phyloP scores from a whole-genome alignment of 768 basidiomycete species.

The Lactifluus subvellereus region DNA sequence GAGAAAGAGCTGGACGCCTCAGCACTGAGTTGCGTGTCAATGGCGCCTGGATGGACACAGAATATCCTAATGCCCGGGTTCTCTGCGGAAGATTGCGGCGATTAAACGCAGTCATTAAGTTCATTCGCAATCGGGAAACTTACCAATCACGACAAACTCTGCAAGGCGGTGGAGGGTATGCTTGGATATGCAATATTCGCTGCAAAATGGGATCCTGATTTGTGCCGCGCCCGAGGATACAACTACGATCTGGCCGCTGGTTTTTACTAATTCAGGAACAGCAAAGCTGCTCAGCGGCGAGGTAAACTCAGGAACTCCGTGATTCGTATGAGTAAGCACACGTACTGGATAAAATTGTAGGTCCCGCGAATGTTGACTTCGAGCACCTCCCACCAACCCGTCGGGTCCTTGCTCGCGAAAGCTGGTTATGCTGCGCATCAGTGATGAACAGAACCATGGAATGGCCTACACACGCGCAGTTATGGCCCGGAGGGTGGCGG shows the following conservation, averaged over 20 bases:
- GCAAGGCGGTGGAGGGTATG: slow-evolving; percentile 1
- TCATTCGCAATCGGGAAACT: not conserved
- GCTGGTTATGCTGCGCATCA: not conserved
- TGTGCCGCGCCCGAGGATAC: not conserved
- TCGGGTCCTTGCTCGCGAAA: not conserved
- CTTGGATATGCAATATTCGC: slow-evolving; percentile 2
- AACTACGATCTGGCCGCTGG: slow-evolving; percentile 2
- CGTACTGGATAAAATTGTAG: slow-evolving; percentile 17
- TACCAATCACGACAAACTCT: slow-evolving; percentile 6
- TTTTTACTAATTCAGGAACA: slow-evolving; percentile 4
- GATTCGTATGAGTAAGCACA: not conserved
- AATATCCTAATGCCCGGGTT: not conserved
- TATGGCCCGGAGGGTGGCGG: not conserved
- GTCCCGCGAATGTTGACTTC: slow-evolving; percentile 9
- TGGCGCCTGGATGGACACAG: slow-evolving; percentile 4
- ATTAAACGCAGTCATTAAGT: not conserved
- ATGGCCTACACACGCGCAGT: not conserved
- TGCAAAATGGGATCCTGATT: not conserved
- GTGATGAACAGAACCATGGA: not conserved
- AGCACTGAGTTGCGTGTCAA: not conserved
- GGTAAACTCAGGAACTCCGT: not conserved
- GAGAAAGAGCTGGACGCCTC: not conserved
- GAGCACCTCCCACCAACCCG: slow-evolving; percentile 3
- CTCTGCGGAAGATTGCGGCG: not conserved
- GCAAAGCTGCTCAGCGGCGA: not conserved